These are phyloP conservation scores for Trifolium fragiferum DNA, from an alignment of 306 rosid species.

Conservation along the genomic window DNA sequence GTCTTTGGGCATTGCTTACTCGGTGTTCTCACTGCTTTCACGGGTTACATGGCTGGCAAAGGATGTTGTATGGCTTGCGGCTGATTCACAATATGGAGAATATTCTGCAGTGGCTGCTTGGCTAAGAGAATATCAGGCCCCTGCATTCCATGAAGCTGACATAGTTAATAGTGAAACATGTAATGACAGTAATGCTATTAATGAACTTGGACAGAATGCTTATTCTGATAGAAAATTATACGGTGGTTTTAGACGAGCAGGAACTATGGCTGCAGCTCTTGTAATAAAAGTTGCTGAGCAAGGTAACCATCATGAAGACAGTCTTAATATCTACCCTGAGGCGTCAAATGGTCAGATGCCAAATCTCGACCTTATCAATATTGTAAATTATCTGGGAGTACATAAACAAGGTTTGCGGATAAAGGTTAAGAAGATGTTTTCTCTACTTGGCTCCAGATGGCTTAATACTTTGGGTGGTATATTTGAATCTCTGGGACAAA, in stretches of 20 bases:
- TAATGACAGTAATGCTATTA: slow-evolving; percentile 40
- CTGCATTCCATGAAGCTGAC: slow-evolving; percentile 53
- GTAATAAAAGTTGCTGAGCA: slow-evolving; percentile 78
- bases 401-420: slow-evolving; percentile 83
- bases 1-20: slow-evolving; percentile 82
- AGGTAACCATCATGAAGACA: slow-evolving; percentile 67
- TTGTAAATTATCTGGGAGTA: slow-evolving; percentile 81
- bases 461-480: slow-evolving; percentile 73
- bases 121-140: slow-evolving; percentile 89
- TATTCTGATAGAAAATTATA: slow-evolving; percentile 46
- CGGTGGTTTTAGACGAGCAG: slow-evolving; percentile 84
- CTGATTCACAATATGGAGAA: slow-evolving; percentile 87
- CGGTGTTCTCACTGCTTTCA: slow-evolving; percentile 83
- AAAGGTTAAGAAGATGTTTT: slow-evolving; percentile 74
- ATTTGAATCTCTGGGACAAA: slow-evolving; percentile 69
- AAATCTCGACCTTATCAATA: slow-evolving; percentile 92
- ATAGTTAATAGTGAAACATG: slow-evolving; percentile 58
- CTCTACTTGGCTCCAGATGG: slow-evolving; percentile 69
- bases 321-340: slow-evolving; percentile 82
- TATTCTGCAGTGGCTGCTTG: slow-evolving; percentile 80
- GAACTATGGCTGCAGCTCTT: slow-evolving; percentile 95
- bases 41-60: slow-evolving; percentile 94
- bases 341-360: slow-evolving; percentile 98
- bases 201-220: slow-evolving; percentile 50
- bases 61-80: slow-evolving; percentile 88